Base-by-base conservation (phyloP, 257 asterid species). In the Anisodus tanguticus region DNA sequence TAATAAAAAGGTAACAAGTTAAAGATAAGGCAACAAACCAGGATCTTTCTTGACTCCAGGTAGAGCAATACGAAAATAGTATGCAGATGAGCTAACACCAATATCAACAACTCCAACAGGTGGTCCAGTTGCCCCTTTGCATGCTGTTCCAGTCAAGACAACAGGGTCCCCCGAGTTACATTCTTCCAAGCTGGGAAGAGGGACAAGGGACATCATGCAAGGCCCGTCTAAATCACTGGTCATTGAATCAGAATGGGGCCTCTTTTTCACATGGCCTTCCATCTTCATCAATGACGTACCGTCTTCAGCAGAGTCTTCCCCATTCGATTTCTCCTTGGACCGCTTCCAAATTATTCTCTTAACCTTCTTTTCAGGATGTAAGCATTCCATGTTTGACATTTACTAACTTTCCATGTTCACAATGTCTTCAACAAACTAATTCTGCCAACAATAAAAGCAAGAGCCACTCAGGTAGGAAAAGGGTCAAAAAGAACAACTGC, bases 21-120 rank as follows among this genome's bases (percentile, higher is more conserved):
- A 17, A 60, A 62, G 72, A 55, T 82, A 72, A 47, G 54, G 79
- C 77, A 67, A 22, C 84, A 86, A 87, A 95, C 98, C 97, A 43
- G 94, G 95, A 85, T 94, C 98, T 83, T 91, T 92, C 91, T 89
- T 94, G 84, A 94, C 98, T 86, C 98, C 98, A 78, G 98, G 98
- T 84, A 94, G 86, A 90, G 98, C 92, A 64, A 94, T 83, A 86
- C 97, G 93, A 79, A 95, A 95, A 82, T 92, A 94, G 86, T 93
- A 95, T 0, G 98, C 93, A 0, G 88, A 88, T 88, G 85, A 74
- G 88, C 94, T 88, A 22, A 84, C 91, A 63, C 97, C 98, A 69
- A 93, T 87, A 84, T 95, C 98, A 35, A 93, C 90, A 31, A 89
- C 88, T 55, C 98, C 99, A 43, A 95, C 87, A 3, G 97, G 92